Percentiles rank a stretch among this genome's conserved stretches.
Conservation (phyloP, 495 filamentous ascomycete genomes). For the Penicillium maclennaniae region DNA sequence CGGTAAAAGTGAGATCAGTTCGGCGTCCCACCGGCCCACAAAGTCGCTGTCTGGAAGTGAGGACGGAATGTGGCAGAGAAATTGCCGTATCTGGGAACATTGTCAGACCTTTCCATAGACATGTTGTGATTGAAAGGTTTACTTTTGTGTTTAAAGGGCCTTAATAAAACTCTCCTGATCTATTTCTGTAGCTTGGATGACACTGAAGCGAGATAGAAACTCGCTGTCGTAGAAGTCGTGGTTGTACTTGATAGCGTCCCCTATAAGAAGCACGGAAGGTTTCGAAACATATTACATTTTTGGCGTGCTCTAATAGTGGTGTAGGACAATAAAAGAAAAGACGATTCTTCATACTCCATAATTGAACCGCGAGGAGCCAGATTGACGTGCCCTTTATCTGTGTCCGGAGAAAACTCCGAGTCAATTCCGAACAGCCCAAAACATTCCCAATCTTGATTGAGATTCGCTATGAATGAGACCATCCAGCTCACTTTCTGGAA, state of each 20-base stretch:
- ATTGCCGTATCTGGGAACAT: constrained; percentile 51
- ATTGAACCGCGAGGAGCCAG: too few species aligned
- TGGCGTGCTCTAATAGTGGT: background rate
- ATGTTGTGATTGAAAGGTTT: background rate
- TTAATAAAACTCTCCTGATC: constrained; percentile 55
- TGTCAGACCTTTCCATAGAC: background rate
- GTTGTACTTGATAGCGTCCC: constrained; percentile 61
- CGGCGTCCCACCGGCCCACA: constrained; percentile 63
- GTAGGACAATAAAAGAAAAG: too few species aligned
- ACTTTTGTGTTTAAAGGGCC: constrained; percentile 49
- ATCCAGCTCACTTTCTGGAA: background rate
- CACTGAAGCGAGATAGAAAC: constrained; percentile 50
- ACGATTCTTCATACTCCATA: background rate
- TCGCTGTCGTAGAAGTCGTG: constrained; percentile 44
- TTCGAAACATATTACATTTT: background rate
- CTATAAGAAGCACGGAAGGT: constrained; percentile 57
- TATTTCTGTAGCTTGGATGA: constrained; percentile 48
- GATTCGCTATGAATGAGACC: background rate
- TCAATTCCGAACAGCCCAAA: background rate
- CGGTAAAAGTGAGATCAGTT: constrained; percentile 62
- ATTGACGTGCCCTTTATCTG: constrained; percentile 6
- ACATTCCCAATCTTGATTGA: background rate
- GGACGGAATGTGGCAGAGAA: constrained; percentile 67
- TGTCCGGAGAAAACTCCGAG: constrained; percentile 4
- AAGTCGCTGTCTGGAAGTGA: constrained; percentile 67